These are phyloP conservation scores for Colletotrichum plurivorum DNA, from an alignment of 2,329 filamentous ascomycete species.

Conservation along the genomic window DNA sequence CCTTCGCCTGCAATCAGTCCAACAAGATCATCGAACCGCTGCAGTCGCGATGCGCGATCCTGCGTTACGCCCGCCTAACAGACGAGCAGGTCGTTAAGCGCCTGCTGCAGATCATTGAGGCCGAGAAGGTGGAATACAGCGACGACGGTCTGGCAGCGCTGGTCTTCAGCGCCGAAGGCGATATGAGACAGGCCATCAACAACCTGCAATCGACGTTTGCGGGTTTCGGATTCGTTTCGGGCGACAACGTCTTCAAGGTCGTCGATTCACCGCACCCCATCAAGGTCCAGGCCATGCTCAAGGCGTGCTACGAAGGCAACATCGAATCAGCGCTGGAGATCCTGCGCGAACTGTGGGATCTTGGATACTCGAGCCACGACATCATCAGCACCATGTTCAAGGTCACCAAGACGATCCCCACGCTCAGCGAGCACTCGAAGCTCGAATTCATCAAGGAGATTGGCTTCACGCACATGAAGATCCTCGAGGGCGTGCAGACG, in stretches of 20 bases:
- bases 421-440: slow-evolving; percentile 93
- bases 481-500: slow-evolving; percentile 97
- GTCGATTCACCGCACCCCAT: slow-evolving; percentile 98
- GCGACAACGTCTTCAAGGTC: slow-evolving; percentile 97
- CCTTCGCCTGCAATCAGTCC: slow-evolving; percentile 97
- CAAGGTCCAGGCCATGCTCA: slow-evolving; percentile 98
- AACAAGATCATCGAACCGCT: slow-evolving; percentile 99
- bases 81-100: slow-evolving; percentile 94
- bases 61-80: slow-evolving; percentile 92
- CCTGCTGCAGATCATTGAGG: slow-evolving; percentile 91
- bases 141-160: slow-evolving; percentile 97
- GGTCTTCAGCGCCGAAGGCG: slow-evolving; percentile 96
- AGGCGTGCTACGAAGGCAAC: slow-evolving; percentile 93
- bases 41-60: slow-evolving; percentile 95
- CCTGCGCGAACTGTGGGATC: slow-evolving; percentile 90
- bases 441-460: slow-evolving; percentile 99
- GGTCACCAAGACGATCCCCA: slow-evolving; percentile 95
- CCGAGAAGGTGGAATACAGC: slow-evolving; percentile 89
- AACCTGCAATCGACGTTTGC: slow-evolving; percentile 94
- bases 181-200: slow-evolving; percentile 99
- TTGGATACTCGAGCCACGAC: slow-evolving; percentile 98
- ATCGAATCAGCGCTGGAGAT: slow-evolving; percentile 89
- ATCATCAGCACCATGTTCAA: slow-evolving; percentile 99
- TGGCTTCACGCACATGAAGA: slow-evolving; percentile 99
- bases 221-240: slow-evolving; percentile 96